Base-by-base conservation (phyloP, 192 early-diverging fungal species). In the Entomortierella parvispora region DNA sequence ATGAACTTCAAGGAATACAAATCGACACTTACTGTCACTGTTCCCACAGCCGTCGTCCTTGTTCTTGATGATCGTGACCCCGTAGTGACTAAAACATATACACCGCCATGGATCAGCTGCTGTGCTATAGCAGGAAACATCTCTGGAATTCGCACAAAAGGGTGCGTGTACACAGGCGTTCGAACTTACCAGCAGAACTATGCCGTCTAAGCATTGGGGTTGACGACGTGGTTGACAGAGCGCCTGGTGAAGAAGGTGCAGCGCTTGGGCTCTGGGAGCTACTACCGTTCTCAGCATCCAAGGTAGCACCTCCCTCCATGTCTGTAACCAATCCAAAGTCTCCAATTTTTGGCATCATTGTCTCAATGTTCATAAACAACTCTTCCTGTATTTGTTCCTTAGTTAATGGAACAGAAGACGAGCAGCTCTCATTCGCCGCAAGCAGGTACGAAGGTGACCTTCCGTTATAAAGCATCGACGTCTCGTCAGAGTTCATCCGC, bases 251-350 rank as follows among this genome's bases (percentile, higher is more conserved):
- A 33, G 22, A 46, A 33, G 46, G 47, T 11, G 64, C 25, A 15
- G 7, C 9, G 1, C 52, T 25, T 2, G 22, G 34, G 26, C 15
- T 14, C 15, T 37, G 51, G 5, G 34, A 10, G 14, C 28, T 31
- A 37, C 34, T 28, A 34, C 15, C n/a, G 28, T 72, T 34, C 11
- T 62, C 47, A 10, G 25, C 59, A n/a, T 68, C 68, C 28, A 55
- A 43, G 18, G 61, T 34, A 0, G 62, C 52, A 14, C 82, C 74
- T 14, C 76, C 71, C 2, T 88, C 69, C 42, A 87, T 74, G 43
- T 83, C 79, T 9, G 94, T 93, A 0, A 94, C 97, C 54, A 99
- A 80, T 2, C 98, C 98, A 86, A 99, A 99, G 69, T 99, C 98
- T 4, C 98, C 98, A 78, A 99, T 94, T 55, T 96, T 98, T 3